Conservation (phyloP, 2,329 filamentous ascomycete genomes). For the Stemphylium beticola region DNA sequence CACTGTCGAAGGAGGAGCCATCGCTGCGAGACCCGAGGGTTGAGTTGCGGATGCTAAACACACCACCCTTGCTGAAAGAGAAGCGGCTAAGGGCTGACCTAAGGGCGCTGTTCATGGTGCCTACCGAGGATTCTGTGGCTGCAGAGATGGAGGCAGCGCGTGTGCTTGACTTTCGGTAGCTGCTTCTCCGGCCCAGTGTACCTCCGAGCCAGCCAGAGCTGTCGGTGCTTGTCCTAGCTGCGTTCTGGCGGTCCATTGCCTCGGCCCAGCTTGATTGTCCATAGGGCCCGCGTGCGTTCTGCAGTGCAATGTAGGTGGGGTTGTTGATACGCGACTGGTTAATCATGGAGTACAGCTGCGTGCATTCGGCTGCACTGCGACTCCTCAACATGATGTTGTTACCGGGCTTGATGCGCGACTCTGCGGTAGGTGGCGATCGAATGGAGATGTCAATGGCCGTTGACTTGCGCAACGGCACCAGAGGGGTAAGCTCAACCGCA, state of each 20-base stretch:
- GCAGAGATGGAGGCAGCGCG: constrained; percentile 64
- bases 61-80: constrained; percentile 68
- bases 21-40: constrained; percentile 68
- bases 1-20: constrained; percentile 57
- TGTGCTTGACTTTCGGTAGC: constrained; percentile 60
- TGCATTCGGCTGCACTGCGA: constrained; percentile 76
- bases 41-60: constrained; percentile 84
- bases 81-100: constrained; percentile 73
- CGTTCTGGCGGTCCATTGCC: constrained; percentile 59
- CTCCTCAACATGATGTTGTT: constrained; percentile 93
- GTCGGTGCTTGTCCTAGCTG: constrained; percentile 45
- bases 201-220: constrained; percentile 58
- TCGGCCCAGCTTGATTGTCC: constrained; percentile 56
- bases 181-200: constrained; percentile 59
- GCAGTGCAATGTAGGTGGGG: constrained; percentile 80
- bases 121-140: constrained; percentile 75
- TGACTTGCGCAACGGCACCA: constrained; percentile 87
- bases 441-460: constrained; percentile 94
- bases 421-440: constrained; percentile 78
- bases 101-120: constrained; percentile 80
- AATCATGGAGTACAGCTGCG: constrained; percentile 81
- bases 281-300: constrained; percentile 71
- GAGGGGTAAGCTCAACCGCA: constrained; percentile 85
- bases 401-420: constrained; percentile 70
- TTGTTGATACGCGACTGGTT: constrained; percentile 92